Evolutionary conservation across 176 grass and related monocot species (phyloP).

Genomic region (Urochloa ruziziensis): DNA sequence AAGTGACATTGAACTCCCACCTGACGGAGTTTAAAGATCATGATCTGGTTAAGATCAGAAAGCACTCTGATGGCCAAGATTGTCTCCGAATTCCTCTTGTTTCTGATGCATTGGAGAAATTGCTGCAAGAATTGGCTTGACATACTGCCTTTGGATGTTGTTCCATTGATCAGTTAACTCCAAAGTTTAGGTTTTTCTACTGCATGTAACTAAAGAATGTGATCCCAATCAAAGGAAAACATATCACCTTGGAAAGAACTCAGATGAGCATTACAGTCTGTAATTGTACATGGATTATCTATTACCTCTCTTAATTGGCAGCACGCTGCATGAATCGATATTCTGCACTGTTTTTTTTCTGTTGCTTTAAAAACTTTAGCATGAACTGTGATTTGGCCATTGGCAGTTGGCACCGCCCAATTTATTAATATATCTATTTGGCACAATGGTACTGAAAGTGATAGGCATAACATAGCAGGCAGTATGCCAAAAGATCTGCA

Average conservation of each 20-base stretch:
- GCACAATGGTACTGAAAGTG: not conserved
- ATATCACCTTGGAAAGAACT: not conserved
- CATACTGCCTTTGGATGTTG: not conserved
- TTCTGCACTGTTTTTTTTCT: not conserved
- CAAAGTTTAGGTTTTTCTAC: not conserved
- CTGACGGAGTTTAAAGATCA: constrained; percentile 98
- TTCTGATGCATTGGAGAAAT: constrained; percentile 66
- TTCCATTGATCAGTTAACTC: not conserved
- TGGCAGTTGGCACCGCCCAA: not conserved
- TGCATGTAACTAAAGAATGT: not conserved
- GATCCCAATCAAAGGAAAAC: not conserved
- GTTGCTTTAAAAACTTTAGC: not conserved
- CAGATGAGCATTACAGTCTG: constrained; percentile 13
- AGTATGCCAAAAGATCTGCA: not conserved
- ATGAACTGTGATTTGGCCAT: not conserved
- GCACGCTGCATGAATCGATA: not conserved
- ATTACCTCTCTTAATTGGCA: not conserved
- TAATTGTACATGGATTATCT: constrained; percentile 20
- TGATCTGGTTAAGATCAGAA: constrained; percentile 79
- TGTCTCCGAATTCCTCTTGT: constrained; percentile 83
- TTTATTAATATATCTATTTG: not conserved
- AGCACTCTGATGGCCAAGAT: constrained; percentile 89
- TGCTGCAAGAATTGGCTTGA: constrained; percentile 70
- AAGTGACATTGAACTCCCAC: constrained; percentile 87
- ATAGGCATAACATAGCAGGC: not conserved